A percentile compares a stretch with the other conserved stretches of the same genome.
Evolutionary conservation across 495 filamentous ascomycete genomes (phyloP).

Genomic region (Xylaria sp.): DNA sequence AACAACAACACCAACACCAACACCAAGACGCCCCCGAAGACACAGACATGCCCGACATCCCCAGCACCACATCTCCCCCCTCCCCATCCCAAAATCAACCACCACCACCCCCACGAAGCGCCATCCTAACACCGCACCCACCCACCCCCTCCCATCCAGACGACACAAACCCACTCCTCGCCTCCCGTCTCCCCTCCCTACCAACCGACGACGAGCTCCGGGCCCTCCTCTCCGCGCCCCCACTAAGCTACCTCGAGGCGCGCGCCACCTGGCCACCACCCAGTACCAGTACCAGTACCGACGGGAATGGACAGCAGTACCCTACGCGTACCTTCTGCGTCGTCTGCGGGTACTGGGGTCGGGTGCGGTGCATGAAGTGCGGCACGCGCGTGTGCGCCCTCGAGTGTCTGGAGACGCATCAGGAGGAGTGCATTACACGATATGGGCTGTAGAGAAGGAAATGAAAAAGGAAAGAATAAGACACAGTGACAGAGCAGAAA

Average conservation of each 20-base stretch:
- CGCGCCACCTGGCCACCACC: conserved; percentile 57
- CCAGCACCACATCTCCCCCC: conserved; percentile 28
- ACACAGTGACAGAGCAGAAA: not conserved
- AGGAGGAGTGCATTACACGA: conserved; percentile 71
- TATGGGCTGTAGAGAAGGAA: conserved; percentile 64
- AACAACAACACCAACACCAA: too few species aligned
- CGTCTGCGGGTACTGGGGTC: conserved; percentile 92
- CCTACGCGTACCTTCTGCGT: conserved; percentile 81
- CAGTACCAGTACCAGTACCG: conserved; percentile 11
- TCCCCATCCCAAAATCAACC: not conserved
- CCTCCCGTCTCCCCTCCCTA: conserved; percentile 65
- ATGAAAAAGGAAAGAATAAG: not conserved
- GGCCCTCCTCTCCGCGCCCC: conserved; percentile 70
- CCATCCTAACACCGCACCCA: conserved; percentile 27
- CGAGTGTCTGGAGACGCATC: conserved; percentile 79
- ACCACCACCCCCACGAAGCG: conserved; percentile 16
- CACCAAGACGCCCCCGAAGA: conserved; percentile 39
- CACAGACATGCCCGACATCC: conserved; percentile 44
- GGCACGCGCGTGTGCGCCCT: conserved; percentile 81
- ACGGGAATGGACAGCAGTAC: conserved; percentile 46
- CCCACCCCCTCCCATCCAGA: conserved; percentile 33
- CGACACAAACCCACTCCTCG: conserved; percentile 69
- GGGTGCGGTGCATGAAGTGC: conserved; percentile 84
- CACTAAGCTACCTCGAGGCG: conserved; percentile 80
- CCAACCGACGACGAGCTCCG: conserved; percentile 74